phyloP scores from a whole-genome alignment of 1,139 yeast species.

The Tardiomyces blankii region DNA sequence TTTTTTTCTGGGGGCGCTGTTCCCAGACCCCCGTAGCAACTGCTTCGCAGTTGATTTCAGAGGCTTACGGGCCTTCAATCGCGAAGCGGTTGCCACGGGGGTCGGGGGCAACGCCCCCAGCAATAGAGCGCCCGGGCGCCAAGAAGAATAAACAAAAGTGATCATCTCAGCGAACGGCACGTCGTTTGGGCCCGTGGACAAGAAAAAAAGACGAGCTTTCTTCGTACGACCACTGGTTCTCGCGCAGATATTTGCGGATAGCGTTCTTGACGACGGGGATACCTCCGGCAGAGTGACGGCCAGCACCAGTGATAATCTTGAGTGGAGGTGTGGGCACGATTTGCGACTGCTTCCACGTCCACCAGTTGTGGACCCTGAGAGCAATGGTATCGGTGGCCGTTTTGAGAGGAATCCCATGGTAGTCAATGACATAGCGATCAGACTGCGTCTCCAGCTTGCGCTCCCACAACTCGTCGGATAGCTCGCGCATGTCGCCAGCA shows the following conservation, averaged over 20 bases:
- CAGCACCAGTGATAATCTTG: conserved; percentile 23
- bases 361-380: conserved; percentile 14
- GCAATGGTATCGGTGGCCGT: conserved; percentile 15
- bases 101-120: too few species aligned
- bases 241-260: conserved; percentile 13
- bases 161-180: not conserved
- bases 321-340: conserved; percentile 5
- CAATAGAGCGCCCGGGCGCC: too few species aligned
- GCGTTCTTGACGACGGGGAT: conserved; percentile 22
- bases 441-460: conserved; percentile 9
- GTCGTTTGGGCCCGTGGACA: conserved; percentile 6
- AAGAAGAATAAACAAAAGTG: too few species aligned
- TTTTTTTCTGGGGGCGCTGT: too few species aligned
- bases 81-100: too few species aligned
- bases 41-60: too few species aligned
- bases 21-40: too few species aligned
- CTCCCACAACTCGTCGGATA: not conserved
- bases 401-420: conserved; percentile 19
- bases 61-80: too few species aligned
- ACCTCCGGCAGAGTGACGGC: conserved; percentile 20
- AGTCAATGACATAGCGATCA: conserved; percentile 13
- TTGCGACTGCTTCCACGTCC: conserved; percentile 6
- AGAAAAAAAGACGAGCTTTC: conserved; percentile 14
- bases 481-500: not conserved
- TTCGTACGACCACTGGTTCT: conserved; percentile 9